Evolutionary conservation across 805 yeast genomes (phyloP), one percentile per base, ranked within the genome.

Genomic region (Barnettozyma populi): DNA sequence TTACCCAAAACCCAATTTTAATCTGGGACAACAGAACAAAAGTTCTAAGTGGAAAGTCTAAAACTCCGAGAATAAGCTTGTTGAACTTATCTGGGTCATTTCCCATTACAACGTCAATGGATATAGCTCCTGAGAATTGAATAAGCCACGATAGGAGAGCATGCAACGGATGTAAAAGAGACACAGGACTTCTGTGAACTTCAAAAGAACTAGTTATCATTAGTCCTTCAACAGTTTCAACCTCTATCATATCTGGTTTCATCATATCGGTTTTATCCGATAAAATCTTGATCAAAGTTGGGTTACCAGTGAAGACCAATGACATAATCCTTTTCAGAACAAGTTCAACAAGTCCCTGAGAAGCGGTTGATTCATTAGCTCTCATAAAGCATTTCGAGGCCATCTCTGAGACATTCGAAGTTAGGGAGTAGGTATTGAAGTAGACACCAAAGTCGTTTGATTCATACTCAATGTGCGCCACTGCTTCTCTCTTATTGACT

Each of bases 1-100:
- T 76, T 0, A 92, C 97, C 98, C 98, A 92, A 48, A 85, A 76
- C 0, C 97, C 97, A 0, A 86, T 81, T 51, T 87, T 84, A 8
- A 92, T 86, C 58, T 94, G 97, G 0, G 96, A 80, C 53, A 88
- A 66, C 8, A 87, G 65, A 0, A 87, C 96, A 25, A 89, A 60
- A 0, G 90, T 84, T 48, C 95, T 73, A 19, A 94, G 63, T 0
- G 97, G 85, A 52, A 85, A 82, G 53, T 89, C 96, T 11, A 49
- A 19, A 1, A 42, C 20, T 9, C 21, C 31, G 9, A 20, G 31
- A 47, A 48, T 48, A 29, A 19, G 21, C 20, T 34, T 27, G 16
- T 36, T 46, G 4, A 53, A 41, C 11, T 42, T 47, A 13, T 36
- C 37, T 14, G 44, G 43, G n/a, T 50, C 52, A 3, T 55, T 51